These are phyloP conservation scores for Ustilaginoidea virens DNA, from an alignment of 2,329 filamentous ascomycete genomes.

Conservation along the genomic window DNA sequence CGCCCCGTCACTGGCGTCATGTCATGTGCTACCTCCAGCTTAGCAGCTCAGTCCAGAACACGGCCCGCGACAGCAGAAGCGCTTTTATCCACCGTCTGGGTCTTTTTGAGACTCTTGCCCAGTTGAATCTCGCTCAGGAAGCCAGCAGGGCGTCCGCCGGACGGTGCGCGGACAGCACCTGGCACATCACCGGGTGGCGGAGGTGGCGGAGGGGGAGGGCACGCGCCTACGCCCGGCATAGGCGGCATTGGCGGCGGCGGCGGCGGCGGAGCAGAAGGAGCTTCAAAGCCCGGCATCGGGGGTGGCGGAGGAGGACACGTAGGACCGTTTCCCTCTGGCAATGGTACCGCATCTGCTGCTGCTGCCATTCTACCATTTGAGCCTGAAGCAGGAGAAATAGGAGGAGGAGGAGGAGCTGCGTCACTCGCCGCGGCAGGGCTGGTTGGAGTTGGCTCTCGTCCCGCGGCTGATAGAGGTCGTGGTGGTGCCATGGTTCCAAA, in stretches of 20 bases:
- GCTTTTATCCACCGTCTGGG: constrained; percentile 79
- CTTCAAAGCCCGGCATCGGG: constrained; percentile 12
- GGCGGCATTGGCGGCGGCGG: constrained; percentile 31
- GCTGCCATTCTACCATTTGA: constrained; percentile 13
- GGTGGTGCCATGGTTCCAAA: constrained; percentile 97
- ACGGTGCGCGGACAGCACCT: constrained; percentile 29
- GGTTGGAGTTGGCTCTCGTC: constrained; percentile 41
- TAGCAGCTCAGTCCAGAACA: constrained; percentile 47
- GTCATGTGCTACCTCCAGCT: too few species aligned
- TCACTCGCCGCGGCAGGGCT: constrained; percentile 24
- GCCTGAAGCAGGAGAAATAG: constrained; percentile 15
- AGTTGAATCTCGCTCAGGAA: constrained; percentile 72
- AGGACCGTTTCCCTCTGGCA: constrained; percentile 12
- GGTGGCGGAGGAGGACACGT: constrained; percentile 12
- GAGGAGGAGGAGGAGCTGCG: constrained; percentile 22
- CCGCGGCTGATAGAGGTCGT: constrained; percentile 70
- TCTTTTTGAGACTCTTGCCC: constrained; percentile 71
- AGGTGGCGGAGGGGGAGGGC: constrained; percentile 21
- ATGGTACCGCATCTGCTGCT: constrained; percentile 16
- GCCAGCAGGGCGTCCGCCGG: constrained; percentile 37
- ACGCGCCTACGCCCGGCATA: constrained; percentile 30
- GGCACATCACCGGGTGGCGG: constrained; percentile 28
- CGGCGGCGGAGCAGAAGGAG: constrained; percentile 14
- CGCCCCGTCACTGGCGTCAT: not conserved
- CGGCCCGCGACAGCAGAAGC: constrained; percentile 55